phyloP scores from a whole-genome alignment of 2,329 filamentous ascomycete genomes.

The Incumbomyces delicatus region DNA sequence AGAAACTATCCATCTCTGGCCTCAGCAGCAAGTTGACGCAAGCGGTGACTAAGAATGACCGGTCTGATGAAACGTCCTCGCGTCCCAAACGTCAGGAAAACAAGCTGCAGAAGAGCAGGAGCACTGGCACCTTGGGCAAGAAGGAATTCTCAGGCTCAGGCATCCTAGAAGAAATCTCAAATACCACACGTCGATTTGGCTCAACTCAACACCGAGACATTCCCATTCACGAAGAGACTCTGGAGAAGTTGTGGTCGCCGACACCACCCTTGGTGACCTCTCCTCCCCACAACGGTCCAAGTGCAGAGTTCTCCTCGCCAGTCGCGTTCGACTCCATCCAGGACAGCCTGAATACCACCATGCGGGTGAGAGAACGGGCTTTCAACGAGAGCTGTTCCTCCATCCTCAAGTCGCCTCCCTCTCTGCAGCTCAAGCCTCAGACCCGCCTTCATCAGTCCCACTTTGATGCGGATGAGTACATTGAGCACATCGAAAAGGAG shows the following conservation, averaged over 20 bases:
- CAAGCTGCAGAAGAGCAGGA: conserved; percentile 8
- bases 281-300: conserved; percentile 14
- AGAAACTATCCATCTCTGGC: conserved; percentile 15
- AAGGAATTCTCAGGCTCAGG: conserved; percentile 6
- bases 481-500: conserved; percentile 41
- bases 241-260: conserved; percentile 5
- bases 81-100: conserved; percentile 11
- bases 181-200: conserved; percentile 9
- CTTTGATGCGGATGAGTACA: conserved; percentile 36
- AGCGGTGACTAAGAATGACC: conserved; percentile 12
- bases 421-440: conserved; percentile 11
- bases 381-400: conserved; percentile 19
- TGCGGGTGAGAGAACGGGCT: conserved; percentile 22
- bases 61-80: conserved; percentile 8
- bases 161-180: conserved; percentile 18
- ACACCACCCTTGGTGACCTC: conserved; percentile 5
- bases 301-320: conserved; percentile 12
- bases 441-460: conserved; percentile 13
- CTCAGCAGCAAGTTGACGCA: conserved; percentile 15
- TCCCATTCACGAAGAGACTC: conserved; percentile 16
- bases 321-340: conserved; percentile 12
- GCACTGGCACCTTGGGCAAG: conserved; percentile 5
- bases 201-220: conserved; percentile 13
- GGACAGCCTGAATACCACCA: conserved; percentile 10
- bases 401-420: conserved; percentile 18